Percentiles rank a stretch among this genome's conserved stretches.
Conservation (phyloP, 1,284 basidiomycete species). For the Thelephora terrestris region DNA sequence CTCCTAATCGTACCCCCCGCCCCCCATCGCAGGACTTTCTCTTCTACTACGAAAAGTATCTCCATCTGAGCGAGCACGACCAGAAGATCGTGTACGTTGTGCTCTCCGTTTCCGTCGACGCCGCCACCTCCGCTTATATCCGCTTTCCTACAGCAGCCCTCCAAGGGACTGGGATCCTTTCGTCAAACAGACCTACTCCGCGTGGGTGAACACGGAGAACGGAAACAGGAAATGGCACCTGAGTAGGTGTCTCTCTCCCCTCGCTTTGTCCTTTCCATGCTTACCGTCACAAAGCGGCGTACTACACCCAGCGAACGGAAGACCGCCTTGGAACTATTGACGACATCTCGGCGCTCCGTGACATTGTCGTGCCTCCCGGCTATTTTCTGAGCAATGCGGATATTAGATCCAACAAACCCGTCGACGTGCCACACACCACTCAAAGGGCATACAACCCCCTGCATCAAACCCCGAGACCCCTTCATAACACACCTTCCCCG, state of each 20-base stretch:
- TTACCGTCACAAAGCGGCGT: conserved; percentile 41
- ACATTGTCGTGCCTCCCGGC: conserved; percentile 23
- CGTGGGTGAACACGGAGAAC: conserved; percentile 51
- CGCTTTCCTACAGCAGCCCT: conserved; percentile 3
- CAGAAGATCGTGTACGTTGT: conserved; percentile 7
- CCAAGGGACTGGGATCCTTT: conserved; percentile 56
- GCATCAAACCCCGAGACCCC: too few relatives aligned
- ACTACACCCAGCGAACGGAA: conserved; percentile 54
- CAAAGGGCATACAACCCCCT: too few relatives aligned
- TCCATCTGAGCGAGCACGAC: conserved; percentile 11
- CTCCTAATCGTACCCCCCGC: conserved; percentile 2
- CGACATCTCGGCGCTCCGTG: conserved; percentile 22
- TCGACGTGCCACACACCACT: not conserved
- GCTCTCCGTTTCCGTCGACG: not conserved
- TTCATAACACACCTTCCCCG: too few relatives aligned
- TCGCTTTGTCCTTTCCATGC: conserved; percentile 1
- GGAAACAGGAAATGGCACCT: conserved; percentile 72
- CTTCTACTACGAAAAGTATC: conserved; percentile 31
- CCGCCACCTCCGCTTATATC: not conserved
- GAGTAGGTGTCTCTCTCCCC: conserved; percentile 32
- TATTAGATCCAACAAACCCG: conserved; percentile 13
- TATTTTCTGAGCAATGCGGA: conserved; percentile 44
- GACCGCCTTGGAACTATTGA: conserved; percentile 26
- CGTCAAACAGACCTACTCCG: conserved; percentile 73
- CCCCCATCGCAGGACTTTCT: conserved; percentile 27